Conservation (phyloP, 2,329 filamentous ascomycete genomes). For the Diplodia mutila region DNA sequence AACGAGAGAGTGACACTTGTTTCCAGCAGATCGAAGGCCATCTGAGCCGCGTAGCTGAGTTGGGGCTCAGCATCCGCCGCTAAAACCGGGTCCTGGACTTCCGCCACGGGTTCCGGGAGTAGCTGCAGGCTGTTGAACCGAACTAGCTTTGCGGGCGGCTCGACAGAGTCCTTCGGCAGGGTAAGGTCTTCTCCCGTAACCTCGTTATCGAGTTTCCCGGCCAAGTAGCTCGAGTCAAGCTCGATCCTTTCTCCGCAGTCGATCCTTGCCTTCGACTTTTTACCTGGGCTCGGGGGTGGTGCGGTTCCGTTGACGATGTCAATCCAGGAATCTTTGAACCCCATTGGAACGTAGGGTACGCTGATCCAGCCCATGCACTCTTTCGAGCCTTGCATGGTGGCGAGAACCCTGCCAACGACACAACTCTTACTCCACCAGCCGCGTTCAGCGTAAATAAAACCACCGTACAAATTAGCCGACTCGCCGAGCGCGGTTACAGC, state of each 20-base stretch:
- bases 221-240: slow-evolving; percentile 32
- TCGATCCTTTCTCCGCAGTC: slow-evolving; percentile 36
- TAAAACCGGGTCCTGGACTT: neutral
- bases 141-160: neutral
- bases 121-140: slow-evolving; percentile 14
- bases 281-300: slow-evolving; percentile 27
- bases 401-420: slow-evolving; percentile 58
- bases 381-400: slow-evolving; percentile 47
- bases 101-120: neutral
- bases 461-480: slow-evolving; percentile 57
- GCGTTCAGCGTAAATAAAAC: slow-evolving; percentile 54
- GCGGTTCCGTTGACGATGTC: slow-evolving; percentile 45
- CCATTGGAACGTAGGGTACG: slow-evolving; percentile 46
- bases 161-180: slow-evolving; percentile 39
- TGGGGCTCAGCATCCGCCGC: slow-evolving; percentile 29
- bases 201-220: slow-evolving; percentile 18
- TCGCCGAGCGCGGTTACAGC: slow-evolving; percentile 55
- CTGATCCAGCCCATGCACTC: slow-evolving; percentile 62
- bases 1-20: slow-evolving; percentile 41
- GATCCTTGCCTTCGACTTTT: slow-evolving; percentile 46
- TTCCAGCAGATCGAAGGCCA: slow-evolving; percentile 39
- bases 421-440: slow-evolving; percentile 63
- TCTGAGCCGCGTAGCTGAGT: slow-evolving; percentile 33
- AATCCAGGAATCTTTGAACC: slow-evolving; percentile 54
- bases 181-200: slow-evolving; percentile 43